Base-by-base conservation (phyloP, 2,329 filamentous ascomycete genomes). In the Pyrenochaeta sp. region DNA sequence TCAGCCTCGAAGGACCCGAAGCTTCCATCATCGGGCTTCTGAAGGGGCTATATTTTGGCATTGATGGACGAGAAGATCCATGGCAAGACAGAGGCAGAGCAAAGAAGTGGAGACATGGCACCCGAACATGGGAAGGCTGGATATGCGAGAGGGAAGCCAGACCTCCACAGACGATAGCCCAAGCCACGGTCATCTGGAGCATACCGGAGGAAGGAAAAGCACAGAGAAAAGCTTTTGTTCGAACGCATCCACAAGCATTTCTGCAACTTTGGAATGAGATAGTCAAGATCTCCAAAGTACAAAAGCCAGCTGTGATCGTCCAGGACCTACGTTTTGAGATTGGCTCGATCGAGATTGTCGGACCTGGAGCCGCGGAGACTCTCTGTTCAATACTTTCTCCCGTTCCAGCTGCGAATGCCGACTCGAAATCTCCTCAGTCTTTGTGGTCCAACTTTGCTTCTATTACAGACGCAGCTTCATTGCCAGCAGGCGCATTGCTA, bases 161-260 rank as follows among this genome's bases (percentile, higher is more conserved):
- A 15, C 75, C 74, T 13, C 77, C 77, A n/a, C 63, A 60, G 35
- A 75, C 80, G 3, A 86, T 96, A 50, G 86, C 88, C 8, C 89
- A 87, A 8, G 84, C 85, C 3, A 87, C 83, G 0, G 72, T 96
- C 20, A 72, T 96, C 9, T 96, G 91, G 90, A 87, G 86, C 65
- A 47, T 47, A 9, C 40, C 42, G 39, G 35, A 62, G 7, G 17
- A 53, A 48, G 42, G 63, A 31, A 40, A 42, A 52, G 50, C 58
- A 3, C 79, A 74, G 58, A 76, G 78, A 36, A 80, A 78, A 49
- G 65, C 89, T 1, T 84, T 93, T 42, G 71, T 96, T 37, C 81
- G 92, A 41, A 74, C 93, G 1, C 93, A 97, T 67, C 94, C 94
- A 2, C 87, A 91, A 14, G 87, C 88, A 6, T 93, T 90, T 60